These are phyloP conservation scores for Backusella luteola DNA, from an alignment of 192 early-diverging fungal genomes.

Conservation along the genomic window DNA sequence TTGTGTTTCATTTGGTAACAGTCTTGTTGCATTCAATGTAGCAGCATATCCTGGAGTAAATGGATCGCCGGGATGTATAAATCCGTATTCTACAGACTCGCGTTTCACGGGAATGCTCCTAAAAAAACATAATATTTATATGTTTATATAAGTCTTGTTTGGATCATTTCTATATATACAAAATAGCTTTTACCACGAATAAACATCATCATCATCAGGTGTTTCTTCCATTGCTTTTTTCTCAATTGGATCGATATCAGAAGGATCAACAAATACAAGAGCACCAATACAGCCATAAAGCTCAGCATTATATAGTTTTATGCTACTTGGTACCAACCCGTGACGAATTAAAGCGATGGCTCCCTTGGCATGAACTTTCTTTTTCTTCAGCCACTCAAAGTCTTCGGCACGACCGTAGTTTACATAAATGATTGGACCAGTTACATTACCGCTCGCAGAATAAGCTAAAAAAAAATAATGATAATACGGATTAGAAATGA, in stretches of 20 bases:
- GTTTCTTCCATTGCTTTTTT: neutral
- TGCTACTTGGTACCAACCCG: conserved; percentile 42
- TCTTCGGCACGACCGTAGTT: conserved; percentile 59
- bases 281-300: conserved; percentile 50
- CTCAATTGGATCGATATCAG: conserved; percentile 17
- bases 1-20: conserved; percentile 34
- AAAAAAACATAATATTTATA: neutral
- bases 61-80: conserved; percentile 48
- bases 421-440: conserved; percentile 60
- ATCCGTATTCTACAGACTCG: conserved; percentile 10
- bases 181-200: neutral
- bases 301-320: conserved; percentile 58
- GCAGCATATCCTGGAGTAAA: conserved; percentile 48
- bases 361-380: conserved; percentile 35
- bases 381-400: conserved; percentile 40
- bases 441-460: conserved; percentile 58
- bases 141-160: neutral
- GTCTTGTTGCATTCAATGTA: conserved; percentile 39
- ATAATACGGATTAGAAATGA: neutral
- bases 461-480: conserved; percentile 31
- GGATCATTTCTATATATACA: neutral
- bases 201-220: conserved; percentile 47
- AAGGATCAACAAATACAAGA: conserved; percentile 62
- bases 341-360: conserved; percentile 58
- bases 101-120: neutral